Evolutionary conservation across 345 rosid species (phyloP), one percentile per base, ranked within the genome.

Genomic region (Punica granatum): DNA sequence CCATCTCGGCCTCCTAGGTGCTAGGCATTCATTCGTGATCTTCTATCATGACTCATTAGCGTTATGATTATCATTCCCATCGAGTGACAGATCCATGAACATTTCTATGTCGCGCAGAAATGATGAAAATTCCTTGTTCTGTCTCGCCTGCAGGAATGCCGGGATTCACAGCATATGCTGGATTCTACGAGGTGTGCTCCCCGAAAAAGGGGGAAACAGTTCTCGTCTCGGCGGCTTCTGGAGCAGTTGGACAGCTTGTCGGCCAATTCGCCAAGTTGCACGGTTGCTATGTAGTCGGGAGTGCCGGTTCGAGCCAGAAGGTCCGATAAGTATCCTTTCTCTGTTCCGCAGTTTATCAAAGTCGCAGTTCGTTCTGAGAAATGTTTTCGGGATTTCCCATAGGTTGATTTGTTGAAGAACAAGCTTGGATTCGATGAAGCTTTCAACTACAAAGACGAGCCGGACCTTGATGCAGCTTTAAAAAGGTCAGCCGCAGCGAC

Each of bases 1-100:
- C 70, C 83, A 79, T 69, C 60, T 86, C 16, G 92, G 98, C 63
- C 95, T 92, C 69, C 90, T 92, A 21, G 98, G 98, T 83, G 79
- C 8, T 46, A 33, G 0, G 48, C 60, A 34, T 62, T 30, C 73
- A 41, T 6, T n/a, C 35, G 23, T 18, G 31, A 26, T 19, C 21
- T 46, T 28, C 35, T 11, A 19, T 7, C n/a, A 14, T 37, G 19
- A 31, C 33, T 64, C 25, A 3, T n/a, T n/a, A 12, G 0, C 2
- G 66, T 8, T 30, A 1, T 0, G 28, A 63, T 63, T n/a, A 41
- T 2, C 66, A 34, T 5, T 7, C 23, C 26, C n/a, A n/a, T n/a
- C n/a, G n/a, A n/a, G n/a, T n/a, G n/a, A n/a, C n/a, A n/a, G n/a
- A n/a, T n/a, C n/a, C n/a, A n/a, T n/a, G n/a, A n/a, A n/a, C n/a